These are phyloP conservation scores for Moesziomyces parantarcticus DNA, from an alignment of 1,284 basidiomycete species.

Conservation along the genomic window DNA sequence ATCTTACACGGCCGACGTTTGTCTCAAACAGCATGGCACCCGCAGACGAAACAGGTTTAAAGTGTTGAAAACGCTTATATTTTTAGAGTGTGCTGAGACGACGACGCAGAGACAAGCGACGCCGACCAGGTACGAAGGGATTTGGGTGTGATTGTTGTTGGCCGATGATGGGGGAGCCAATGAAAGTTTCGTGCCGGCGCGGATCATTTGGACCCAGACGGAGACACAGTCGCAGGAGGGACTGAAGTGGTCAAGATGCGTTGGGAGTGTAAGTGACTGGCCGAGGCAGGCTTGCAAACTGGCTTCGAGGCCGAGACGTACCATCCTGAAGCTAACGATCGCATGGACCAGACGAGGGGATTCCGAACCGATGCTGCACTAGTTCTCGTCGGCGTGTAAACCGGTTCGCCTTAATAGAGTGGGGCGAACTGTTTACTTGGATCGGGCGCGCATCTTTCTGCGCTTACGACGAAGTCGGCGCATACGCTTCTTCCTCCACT, in stretches of 20 bases:
- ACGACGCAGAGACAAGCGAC: constrained; percentile 40
- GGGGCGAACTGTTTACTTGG: constrained; percentile 58
- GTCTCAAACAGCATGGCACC: too few relatives aligned
- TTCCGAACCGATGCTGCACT: constrained; percentile 27
- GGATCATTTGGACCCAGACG: constrained; percentile 10
- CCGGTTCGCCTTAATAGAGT: constrained; percentile 7
- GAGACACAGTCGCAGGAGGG: constrained; percentile 14
- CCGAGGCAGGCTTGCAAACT: background rate
- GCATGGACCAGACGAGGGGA: constrained; percentile 10
- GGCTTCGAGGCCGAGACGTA: constrained; percentile 8
- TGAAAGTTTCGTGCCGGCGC: constrained; percentile 22
- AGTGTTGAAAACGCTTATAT: constrained; percentile 51
- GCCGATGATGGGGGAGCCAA: constrained; percentile 26
- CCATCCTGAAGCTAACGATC: constrained; percentile 33
- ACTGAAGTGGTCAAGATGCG: constrained; percentile 4
- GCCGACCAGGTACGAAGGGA: constrained; percentile 8
- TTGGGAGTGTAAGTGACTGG: background rate
- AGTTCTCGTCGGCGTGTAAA: constrained; percentile 26
- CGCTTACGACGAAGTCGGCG: constrained; percentile 66
- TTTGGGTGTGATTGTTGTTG: constrained; percentile 31
- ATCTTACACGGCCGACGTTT: too few relatives aligned
- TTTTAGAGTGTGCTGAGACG: constrained; percentile 25
- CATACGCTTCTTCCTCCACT: constrained; percentile 67
- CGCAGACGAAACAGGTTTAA: background rate
- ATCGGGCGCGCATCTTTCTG: constrained; percentile 67